Evolutionary conservation across 2,329 filamentous ascomycete species (phyloP), one percentile per base, ranked within the genome.

Genomic region (Diaporthe vexans): DNA sequence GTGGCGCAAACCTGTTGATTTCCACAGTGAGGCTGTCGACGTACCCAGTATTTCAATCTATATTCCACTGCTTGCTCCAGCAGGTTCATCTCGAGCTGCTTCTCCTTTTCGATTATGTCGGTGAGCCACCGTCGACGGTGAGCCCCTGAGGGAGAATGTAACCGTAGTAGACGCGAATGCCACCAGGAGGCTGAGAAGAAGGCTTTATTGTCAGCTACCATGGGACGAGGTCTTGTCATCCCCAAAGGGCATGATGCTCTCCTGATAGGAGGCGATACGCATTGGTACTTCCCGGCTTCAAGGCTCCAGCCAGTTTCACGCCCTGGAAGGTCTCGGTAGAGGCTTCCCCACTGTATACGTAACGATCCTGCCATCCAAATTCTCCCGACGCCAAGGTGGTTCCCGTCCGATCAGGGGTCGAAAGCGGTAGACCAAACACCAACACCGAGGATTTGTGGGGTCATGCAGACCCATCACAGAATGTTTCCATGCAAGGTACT

Each of bases 1-100:
- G 63, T 40, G 63, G 48, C n/a, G 46, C 29, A n/a, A 40, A 54
- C 46, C n/a, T 68, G 21, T 26, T 68, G 29, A 13, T 21, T 54
- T 24, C 48, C 13, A 54, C 9, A 33, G 48, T n/a, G 48, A 40
- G 63, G 33, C n/a, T 54, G 33, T 54, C 4, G 6, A 9, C 3
- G 46, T 52, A 54, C 63, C 63, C 63, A 68, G 46, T 68, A 37
- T 68, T 68, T 54, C 63, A 68, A 68, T 68, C 63, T 52, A 68
- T 68, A 68, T 68, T 35, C 24, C n/a, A 54, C 40, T 68, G n/a
- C 48, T 54, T 68, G 63, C 63, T 68, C 63, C 63, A 68, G 63
- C 63, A 29, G 24, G 15, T 29, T 68, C 63, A 68, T 68, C 48
- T 68, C 13, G 15, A 17, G 13, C 8, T 15, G 17, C 46, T 37